Evolutionary conservation across 1,284 basidiomycete species (phyloP).

Genomic region (Porodaedalea pini): DNA sequence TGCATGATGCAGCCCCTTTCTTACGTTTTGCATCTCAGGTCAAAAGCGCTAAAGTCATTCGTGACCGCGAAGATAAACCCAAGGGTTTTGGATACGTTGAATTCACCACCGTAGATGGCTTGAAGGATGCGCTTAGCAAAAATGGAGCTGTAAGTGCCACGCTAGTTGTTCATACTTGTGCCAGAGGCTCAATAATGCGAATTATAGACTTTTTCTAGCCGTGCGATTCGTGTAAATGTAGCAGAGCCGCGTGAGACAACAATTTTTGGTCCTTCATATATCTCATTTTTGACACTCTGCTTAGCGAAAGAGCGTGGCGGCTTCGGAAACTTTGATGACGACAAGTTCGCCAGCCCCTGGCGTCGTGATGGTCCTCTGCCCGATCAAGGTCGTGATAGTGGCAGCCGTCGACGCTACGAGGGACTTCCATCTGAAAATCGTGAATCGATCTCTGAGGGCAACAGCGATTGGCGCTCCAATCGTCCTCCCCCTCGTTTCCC

Average conservation of each 20-base stretch:
- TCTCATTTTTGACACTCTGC: slow-evolving; percentile 4
- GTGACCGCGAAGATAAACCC: slow-evolving; percentile 85
- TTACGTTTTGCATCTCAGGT: slow-evolving; percentile 41
- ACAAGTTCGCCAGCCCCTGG: slow-evolving; percentile 80
- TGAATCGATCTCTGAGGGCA: slow-evolving; percentile 51
- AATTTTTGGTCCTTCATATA: slow-evolving; percentile 5
- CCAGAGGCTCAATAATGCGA: slow-evolving; percentile 16
- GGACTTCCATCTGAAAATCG: slow-evolving; percentile 43
- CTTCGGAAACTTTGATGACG: slow-evolving; percentile 52
- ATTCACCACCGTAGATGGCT: slow-evolving; percentile 77
- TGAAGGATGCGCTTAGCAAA: slow-evolving; percentile 79
- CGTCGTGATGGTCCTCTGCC: slow-evolving; percentile 85
- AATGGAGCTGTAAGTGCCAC: slow-evolving; percentile 53
- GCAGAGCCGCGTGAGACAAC: slow-evolving; percentile 85
- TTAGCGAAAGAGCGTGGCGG: slow-evolving; percentile 70
- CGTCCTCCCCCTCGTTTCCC: slow-evolving; percentile 41
- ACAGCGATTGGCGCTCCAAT: slow-evolving; percentile 68
- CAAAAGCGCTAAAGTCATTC: slow-evolving; percentile 89
- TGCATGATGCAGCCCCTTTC: neutral
- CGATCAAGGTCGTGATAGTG: slow-evolving; percentile 32
- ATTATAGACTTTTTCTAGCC: slow-evolving; percentile 64
- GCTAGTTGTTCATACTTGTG: slow-evolving; percentile 1
- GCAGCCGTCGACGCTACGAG: slow-evolving; percentile 62
- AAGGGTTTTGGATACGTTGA: slow-evolving; percentile 99
- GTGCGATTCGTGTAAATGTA: slow-evolving; percentile 87